A percentile compares a stretch with the other conserved stretches of the same genome.
Evolutionary conservation across 768 basidiomycete genomes (phyloP).

Genomic region (Termitomyces sp.): DNA sequence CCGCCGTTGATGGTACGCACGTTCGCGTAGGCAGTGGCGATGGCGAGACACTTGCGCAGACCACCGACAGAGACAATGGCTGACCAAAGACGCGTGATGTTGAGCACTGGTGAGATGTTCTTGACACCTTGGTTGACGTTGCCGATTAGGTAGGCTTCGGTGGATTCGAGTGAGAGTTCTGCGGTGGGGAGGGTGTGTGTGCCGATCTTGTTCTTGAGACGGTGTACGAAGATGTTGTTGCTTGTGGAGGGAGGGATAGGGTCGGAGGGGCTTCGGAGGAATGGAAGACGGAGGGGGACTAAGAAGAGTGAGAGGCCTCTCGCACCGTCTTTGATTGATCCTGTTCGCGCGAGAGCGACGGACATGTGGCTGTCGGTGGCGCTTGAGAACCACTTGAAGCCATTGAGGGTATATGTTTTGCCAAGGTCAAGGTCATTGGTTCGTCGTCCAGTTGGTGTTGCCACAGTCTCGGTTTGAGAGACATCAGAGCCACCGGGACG

Average conservation of each 20-base stretch:
- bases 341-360: slow-evolving; percentile 71
- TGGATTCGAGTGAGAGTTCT: slow-evolving; percentile 55
- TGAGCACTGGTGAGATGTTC: slow-evolving; percentile 63
- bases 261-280: slow-evolving; percentile 34
- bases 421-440: slow-evolving; percentile 39
- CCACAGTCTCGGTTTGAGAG: slow-evolving; percentile 65
- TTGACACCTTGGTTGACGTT: slow-evolving; percentile 54
- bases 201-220: slow-evolving; percentile 76
- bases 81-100: slow-evolving; percentile 72
- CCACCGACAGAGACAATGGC: slow-evolving; percentile 49
- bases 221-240: slow-evolving; percentile 66
- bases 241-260: slow-evolving; percentile 40
- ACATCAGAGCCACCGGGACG: slow-evolving; percentile 74
- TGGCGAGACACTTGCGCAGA: slow-evolving; percentile 57
- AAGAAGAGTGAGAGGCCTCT: slow-evolving; percentile 70
- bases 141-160: slow-evolving; percentile 63
- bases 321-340: slow-evolving; percentile 46
- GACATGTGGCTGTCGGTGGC: slow-evolving; percentile 74
- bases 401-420: slow-evolving; percentile 51
- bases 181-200: slow-evolving; percentile 73
- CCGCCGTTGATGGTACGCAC: slow-evolving; percentile 54
- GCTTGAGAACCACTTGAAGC: slow-evolving; percentile 83
- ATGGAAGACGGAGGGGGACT: slow-evolving; percentile 56
- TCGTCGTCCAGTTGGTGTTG: slow-evolving; percentile 30
- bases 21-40: slow-evolving; percentile 57